Conservation (phyloP, 441 rosid genomes). For the Aquilaria agallochum region DNA sequence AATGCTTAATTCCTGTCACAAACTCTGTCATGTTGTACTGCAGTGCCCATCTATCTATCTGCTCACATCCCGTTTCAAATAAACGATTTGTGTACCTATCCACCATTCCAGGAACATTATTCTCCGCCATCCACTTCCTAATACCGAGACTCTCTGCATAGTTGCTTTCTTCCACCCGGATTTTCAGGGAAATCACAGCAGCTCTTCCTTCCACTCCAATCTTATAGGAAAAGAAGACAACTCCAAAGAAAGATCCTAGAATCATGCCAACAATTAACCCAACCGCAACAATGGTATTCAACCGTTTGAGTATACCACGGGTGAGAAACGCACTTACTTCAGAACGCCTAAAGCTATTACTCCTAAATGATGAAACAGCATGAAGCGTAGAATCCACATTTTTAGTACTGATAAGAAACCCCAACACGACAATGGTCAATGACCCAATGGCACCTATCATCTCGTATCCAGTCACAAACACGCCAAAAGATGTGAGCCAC, state of each 20-base stretch:
- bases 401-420: slow-evolving; percentile 57
- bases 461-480: slow-evolving; percentile 78
- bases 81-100: slow-evolving; percentile 65
- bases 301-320: slow-evolving; percentile 54
- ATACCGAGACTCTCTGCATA: slow-evolving; percentile 79
- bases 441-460: slow-evolving; percentile 60
- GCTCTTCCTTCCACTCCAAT: slow-evolving; percentile 95
- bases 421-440: slow-evolving; percentile 49
- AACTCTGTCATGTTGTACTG: slow-evolving; percentile 86
- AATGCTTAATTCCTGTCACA: slow-evolving; percentile 79
- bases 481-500: slow-evolving; percentile 82
- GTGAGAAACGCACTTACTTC: slow-evolving; percentile 62
- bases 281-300: slow-evolving; percentile 70
- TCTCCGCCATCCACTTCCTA: slow-evolving; percentile 92
- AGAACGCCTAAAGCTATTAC: slow-evolving; percentile 46
- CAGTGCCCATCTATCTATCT: slow-evolving; percentile 76
- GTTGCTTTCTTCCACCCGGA: slow-evolving; percentile 75
- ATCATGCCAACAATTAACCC: slow-evolving; percentile 88
- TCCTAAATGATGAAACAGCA: slow-evolving; percentile 64
- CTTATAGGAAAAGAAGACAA: slow-evolving; percentile 81
- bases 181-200: slow-evolving; percentile 68
- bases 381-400: slow-evolving; percentile 65
- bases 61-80: slow-evolving; percentile 70
- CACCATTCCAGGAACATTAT: slow-evolving; percentile 79
- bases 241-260: slow-evolving; percentile 59